phyloP scores from a whole-genome alignment of 306 rosid species.

The Glycine tomentella region DNA sequence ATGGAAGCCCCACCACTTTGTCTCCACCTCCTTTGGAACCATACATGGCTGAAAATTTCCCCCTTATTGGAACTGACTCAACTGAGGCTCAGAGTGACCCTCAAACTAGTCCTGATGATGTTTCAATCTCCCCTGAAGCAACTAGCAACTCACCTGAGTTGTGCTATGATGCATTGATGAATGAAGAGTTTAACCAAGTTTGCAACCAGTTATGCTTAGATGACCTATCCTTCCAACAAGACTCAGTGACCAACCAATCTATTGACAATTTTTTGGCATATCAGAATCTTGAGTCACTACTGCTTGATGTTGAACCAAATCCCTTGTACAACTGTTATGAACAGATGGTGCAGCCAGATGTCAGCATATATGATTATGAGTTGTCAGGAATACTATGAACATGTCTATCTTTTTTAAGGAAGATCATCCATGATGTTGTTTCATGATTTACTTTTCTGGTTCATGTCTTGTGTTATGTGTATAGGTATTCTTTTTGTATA shows the following conservation, averaged over 20 bases:
- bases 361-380: constrained; percentile 60
- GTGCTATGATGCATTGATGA: constrained; percentile 36
- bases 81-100: background rate
- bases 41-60: constrained; percentile 14
- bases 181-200: constrained; percentile 51
- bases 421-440: constrained; percentile 29
- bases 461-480: constrained; percentile 34
- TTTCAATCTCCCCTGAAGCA: constrained; percentile 37
- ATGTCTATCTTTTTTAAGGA: constrained; percentile 10
- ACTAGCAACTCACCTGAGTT: constrained; percentile 45
- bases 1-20: constrained; percentile 39
- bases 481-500: constrained; percentile 42
- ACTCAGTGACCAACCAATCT: constrained; percentile 25
- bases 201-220: constrained; percentile 47
- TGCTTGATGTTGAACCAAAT: constrained; percentile 49
- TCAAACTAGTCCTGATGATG: constrained; percentile 33
- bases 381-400: constrained; percentile 49
- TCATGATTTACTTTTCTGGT: constrained; percentile 33
- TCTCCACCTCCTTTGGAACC: constrained; percentile 42
- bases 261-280: constrained; percentile 35
- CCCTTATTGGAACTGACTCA: constrained; percentile 4
- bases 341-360: constrained; percentile 50
- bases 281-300: constrained; percentile 52
- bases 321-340: constrained; percentile 40
- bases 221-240: constrained; percentile 40